Percentiles rank a stretch among this genome's conserved stretches.
Evolutionary conservation across 306 rosid genomes (phyloP).

Genomic region (Psophocarpus tetragonolobus): DNA sequence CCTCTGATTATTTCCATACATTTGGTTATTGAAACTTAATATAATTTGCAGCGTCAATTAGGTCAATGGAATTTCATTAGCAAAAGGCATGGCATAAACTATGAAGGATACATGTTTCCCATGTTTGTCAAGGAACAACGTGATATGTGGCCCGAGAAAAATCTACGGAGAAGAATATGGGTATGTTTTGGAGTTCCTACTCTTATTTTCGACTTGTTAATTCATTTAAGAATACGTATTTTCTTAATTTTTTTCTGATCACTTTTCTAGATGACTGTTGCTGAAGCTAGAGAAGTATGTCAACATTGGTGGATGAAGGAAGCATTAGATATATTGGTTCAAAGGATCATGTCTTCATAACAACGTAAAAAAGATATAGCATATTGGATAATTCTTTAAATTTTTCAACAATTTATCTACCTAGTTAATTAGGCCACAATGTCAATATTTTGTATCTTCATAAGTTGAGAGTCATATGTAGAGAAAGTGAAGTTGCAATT

Average conservation of each 20-base stretch:
- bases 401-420: not conserved
- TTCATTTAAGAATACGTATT: not conserved
- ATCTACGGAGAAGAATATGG: slow-evolving; percentile 75
- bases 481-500: not conserved
- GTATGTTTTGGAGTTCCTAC: slow-evolving; percentile 44
- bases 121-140: slow-evolving; percentile 84
- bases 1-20: too few species aligned
- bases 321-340: slow-evolving; percentile 82
- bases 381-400: slow-evolving; percentile 30
- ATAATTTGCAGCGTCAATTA: slow-evolving; percentile 59
- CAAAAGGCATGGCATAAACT: slow-evolving; percentile 76
- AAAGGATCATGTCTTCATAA: slow-evolving; percentile 47
- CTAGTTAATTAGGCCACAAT: slow-evolving; percentile 26
- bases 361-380: slow-evolving; percentile 22
- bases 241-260: not conserved
- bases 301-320: slow-evolving; percentile 99
- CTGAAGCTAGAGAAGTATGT: slow-evolving; percentile 82
- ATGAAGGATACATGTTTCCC: slow-evolving; percentile 97
- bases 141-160: slow-evolving; percentile 90
- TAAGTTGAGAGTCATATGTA: slow-evolving; percentile 19
- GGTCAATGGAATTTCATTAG: slow-evolving; percentile 95
- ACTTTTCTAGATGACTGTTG: slow-evolving; percentile 60
- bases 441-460: not conserved
- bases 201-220: not conserved
- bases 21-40: not conserved